phyloP scores from a whole-genome alignment of 257 asterid genomes.

The Solanum boliviense region DNA sequence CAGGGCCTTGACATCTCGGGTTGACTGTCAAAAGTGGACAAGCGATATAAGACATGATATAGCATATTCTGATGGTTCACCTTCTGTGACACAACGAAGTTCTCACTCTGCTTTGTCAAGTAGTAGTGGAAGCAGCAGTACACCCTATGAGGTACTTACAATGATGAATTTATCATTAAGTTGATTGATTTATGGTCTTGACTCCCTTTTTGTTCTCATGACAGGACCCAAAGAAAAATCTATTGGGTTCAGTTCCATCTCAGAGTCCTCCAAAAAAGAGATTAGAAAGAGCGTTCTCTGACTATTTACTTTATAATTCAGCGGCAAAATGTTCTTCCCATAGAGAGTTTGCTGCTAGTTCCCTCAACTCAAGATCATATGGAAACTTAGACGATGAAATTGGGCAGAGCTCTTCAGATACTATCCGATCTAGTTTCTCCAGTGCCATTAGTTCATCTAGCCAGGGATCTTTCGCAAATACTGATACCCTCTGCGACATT shows the following conservation, averaged over 20 bases:
- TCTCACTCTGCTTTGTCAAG: slow-evolving; percentile 29
- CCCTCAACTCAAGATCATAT: slow-evolving; percentile 28
- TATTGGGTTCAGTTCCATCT: slow-evolving; percentile 11
- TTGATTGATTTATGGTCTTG: slow-evolving; percentile 1
- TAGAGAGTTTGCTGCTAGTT: slow-evolving; percentile 20
- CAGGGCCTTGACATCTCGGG: slow-evolving; percentile 38
- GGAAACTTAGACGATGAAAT: slow-evolving; percentile 12
- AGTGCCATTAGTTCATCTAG: slow-evolving; percentile 50
- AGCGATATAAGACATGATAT: slow-evolving; percentile 22
- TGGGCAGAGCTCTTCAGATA: slow-evolving; percentile 35
- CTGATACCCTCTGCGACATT: slow-evolving; percentile 31
- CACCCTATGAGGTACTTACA: slow-evolving; percentile 39
- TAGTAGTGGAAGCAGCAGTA: slow-evolving; percentile 29
- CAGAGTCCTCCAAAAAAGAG: slow-evolving; percentile 38
- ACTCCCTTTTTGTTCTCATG: slow-evolving; percentile 1
- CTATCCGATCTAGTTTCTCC: slow-evolving; percentile 34
- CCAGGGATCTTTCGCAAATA: slow-evolving; percentile 39
- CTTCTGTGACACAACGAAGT: slow-evolving; percentile 23
- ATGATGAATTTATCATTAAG: slow-evolving; percentile 6
- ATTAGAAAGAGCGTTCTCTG: slow-evolving; percentile 54
- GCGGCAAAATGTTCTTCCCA: slow-evolving; percentile 23
- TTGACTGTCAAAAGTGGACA: slow-evolving; percentile 37
- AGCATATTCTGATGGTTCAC: slow-evolving; percentile 34
- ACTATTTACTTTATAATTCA: slow-evolving; percentile 23
- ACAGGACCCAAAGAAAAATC: slow-evolving; percentile 31